A percentile compares a stretch with the other conserved stretches of the same genome.
Evolutionary conservation across 2,329 filamentous ascomycete genomes (phyloP).

Genomic region (Colletotrichum sp.): DNA sequence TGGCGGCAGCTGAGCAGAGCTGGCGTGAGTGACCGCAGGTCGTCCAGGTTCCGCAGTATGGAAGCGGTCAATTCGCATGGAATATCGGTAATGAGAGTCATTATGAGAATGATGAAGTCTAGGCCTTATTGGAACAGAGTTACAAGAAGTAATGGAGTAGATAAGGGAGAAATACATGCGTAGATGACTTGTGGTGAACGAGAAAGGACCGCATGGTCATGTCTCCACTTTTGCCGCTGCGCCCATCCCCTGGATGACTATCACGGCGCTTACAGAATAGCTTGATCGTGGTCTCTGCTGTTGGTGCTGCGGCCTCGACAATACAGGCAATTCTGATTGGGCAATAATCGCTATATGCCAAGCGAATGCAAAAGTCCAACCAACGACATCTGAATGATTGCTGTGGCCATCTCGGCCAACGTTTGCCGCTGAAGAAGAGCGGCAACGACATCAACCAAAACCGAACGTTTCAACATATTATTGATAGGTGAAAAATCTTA

Average conservation of each 20-base stretch:
- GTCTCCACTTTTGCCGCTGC: not conserved
- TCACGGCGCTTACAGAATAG: not conserved
- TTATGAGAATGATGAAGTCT: not conserved
- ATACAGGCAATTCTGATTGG: not conserved
- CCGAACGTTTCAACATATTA: too few relatives aligned
- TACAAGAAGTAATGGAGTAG: not conserved
- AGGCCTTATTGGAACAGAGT: rapidly evolving
- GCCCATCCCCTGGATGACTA: not conserved
- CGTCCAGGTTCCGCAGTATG: not conserved
- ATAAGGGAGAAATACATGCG: too few relatives aligned
- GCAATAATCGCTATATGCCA: too few relatives aligned
- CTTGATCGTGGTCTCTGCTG: rapidly evolving
- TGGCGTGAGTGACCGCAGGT: not conserved
- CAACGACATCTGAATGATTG: not conserved
- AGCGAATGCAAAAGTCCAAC: too few relatives aligned
- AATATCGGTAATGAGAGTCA: not conserved
- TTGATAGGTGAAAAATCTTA: too few relatives aligned
- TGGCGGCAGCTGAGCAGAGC: not conserved
- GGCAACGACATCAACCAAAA: too few relatives aligned
- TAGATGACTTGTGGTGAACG: not conserved
- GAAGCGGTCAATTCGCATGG: not conserved
- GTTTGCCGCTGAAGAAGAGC: too few relatives aligned
- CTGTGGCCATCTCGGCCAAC: too few relatives aligned
- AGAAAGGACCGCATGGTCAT: not conserved
- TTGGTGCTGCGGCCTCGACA: rapidly evolving